Base-by-base conservation (phyloP, 371 early-diverging fungal genomes). In the Rhizopus delemar region DNA sequence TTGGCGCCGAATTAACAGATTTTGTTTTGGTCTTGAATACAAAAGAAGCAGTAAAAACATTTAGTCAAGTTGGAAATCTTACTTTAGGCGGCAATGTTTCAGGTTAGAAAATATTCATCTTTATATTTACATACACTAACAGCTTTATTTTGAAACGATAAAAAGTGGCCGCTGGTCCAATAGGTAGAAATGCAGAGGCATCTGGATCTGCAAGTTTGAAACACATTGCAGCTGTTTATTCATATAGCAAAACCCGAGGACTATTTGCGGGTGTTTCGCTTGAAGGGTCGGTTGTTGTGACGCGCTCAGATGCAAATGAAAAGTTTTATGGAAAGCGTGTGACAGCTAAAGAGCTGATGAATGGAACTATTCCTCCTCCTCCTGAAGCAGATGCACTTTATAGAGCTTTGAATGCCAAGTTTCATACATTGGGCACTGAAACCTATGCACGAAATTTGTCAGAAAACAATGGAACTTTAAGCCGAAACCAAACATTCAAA, bases 251-350 rank as follows among this genome's bases (percentile, higher is more conserved):
- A 64, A 87, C 93, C 4, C 87, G 87, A 69, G 98, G 98, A 13
- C 81, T 96, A 51, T 98, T 95, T 86, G 94, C 93, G 15, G 98
- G 98, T 29, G 87, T 98, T 2, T 96, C 95, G 11, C 75, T 98
- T 32, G 98, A 98, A 74, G 98, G 98, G 1, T 89, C 95, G 1
- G 93, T 93, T 11, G 89, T 98, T 58, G 61, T 96, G 5, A 93
- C 95, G 64, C 85, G 97, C 59, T 90, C 90, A 68, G 98, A 94
- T 59, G 92, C 96, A 13, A 97, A 98, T 73, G 90, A 91, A 32
- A 86, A 88, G 50, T 88, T 93, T 69, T 98, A 98, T 73, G 86
- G 91, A 45, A 83, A 86, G 51, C 84, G 82, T 38, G 89, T 95
- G 5, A 71, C 87, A 31, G 93, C 96, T 0, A 89, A 88, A 54